Evolutionary conservation across 1,284 basidiomycete species (phyloP).

Genomic region (Leccinum brunneo-olivaceum): DNA sequence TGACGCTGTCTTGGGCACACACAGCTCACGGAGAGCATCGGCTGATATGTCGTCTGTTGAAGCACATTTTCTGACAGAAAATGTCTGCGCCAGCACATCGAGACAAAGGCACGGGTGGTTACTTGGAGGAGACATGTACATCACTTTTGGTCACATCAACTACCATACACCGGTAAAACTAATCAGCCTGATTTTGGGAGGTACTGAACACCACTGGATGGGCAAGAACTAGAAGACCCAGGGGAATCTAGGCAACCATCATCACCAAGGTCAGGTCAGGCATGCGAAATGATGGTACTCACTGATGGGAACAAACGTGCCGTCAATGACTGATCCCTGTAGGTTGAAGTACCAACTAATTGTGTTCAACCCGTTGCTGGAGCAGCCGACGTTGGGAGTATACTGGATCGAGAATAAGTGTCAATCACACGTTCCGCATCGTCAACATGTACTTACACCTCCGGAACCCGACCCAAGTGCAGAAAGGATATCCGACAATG

Average conservation of each 20-base stretch:
- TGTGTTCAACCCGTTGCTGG: conserved; percentile 39
- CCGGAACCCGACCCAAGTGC: conserved; percentile 51
- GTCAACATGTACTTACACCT: conserved; percentile 27
- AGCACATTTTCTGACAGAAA: conserved; percentile 50
- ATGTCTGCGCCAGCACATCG: conserved; percentile 45
- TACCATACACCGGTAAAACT: background rate
- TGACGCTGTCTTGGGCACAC: conserved; percentile 10
- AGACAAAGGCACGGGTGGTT: conserved; percentile 44
- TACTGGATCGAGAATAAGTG: conserved; percentile 30
- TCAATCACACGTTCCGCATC: conserved; percentile 1
- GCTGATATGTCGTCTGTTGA: conserved; percentile 26
- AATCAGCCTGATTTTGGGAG: conserved; percentile 46
- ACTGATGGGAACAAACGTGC: conserved; percentile 57
- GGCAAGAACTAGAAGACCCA: conserved; percentile 40
- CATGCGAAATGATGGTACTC: conserved; percentile 10
- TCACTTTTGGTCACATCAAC: too few species aligned
- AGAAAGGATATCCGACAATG: conserved; percentile 47
- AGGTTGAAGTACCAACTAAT: conserved; percentile 67
- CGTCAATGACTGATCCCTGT: conserved; percentile 61
- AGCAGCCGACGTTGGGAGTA: conserved; percentile 56
- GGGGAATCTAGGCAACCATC: conserved; percentile 42
- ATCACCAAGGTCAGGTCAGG: background rate
- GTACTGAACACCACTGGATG: conserved; percentile 56
- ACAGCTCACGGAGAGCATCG: conserved; percentile 28
- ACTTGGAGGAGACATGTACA: conserved; percentile 44